Evolutionary conservation across 1,284 basidiomycete genomes (phyloP).

Genomic region (Erythrobasidium hasegawianum): DNA sequence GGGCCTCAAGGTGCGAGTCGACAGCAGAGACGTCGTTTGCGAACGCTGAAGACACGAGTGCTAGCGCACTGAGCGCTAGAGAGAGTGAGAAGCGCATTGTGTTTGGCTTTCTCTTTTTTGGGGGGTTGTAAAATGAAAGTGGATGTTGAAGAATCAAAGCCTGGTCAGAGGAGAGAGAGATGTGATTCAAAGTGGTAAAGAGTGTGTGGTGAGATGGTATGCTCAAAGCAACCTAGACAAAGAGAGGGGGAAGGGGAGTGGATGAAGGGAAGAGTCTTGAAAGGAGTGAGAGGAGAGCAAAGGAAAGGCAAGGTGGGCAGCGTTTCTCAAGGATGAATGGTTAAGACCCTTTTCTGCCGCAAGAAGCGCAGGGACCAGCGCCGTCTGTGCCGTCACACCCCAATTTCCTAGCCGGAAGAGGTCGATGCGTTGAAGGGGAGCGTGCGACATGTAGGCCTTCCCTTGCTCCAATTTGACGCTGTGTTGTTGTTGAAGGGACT

Average conservation of each 20-base stretch:
- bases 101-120: neutral
- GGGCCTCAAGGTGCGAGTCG: neutral
- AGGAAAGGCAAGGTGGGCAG: neutral
- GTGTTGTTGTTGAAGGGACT: no score
- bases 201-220: neutral
- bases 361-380: neutral
- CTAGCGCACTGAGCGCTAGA: neutral
- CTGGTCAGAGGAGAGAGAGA: no score
- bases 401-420: no score
- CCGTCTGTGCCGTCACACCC: no score
- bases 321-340: neutral
- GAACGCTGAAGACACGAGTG: neutral
- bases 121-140: conserved; percentile 3
- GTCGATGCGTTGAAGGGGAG: no score
- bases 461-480: no score
- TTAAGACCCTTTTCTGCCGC: neutral
- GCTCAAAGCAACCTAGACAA: neutral
- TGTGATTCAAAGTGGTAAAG: neutral
- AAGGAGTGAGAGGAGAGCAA: neutral
- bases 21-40: neutral
- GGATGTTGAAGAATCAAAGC: conserved; percentile 3
- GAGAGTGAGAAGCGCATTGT: conserved; percentile 25
- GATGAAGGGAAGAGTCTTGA: neutral
- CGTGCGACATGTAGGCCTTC: no score
- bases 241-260: neutral